Conservation (phyloP, 1,139 yeast genomes). For the Maudiozyma humilis region DNA sequence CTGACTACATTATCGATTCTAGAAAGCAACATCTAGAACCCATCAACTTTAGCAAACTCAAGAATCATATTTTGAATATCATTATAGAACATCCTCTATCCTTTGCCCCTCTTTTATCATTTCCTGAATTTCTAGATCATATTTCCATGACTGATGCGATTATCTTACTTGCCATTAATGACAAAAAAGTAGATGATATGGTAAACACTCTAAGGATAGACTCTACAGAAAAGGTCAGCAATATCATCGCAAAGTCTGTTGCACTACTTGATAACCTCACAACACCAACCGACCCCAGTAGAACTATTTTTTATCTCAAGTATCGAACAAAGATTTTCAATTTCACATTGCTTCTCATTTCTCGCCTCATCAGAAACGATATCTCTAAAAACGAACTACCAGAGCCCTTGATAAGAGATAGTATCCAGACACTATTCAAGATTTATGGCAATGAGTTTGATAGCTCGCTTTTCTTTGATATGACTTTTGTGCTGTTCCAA, state of each 20-base stretch:
- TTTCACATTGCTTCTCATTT: constrained; percentile 18
- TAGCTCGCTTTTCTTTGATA: constrained; percentile 19
- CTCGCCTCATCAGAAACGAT: constrained; percentile 5
- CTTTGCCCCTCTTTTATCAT: constrained; percentile 25
- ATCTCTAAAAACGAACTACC: not conserved
- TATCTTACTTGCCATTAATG: constrained; percentile 31
- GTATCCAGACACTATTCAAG: constrained; percentile 6
- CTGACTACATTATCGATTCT: constrained; percentile 8
- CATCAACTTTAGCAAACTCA: constrained; percentile 6
- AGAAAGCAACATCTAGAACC: not conserved
- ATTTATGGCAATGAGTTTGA: constrained; percentile 28
- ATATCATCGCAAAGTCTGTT: constrained; percentile 5
- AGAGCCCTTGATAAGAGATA: not conserved
- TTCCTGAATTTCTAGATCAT: constrained; percentile 1
- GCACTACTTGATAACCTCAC: constrained; percentile 9
- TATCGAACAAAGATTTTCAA: constrained; percentile 24
- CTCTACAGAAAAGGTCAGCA: constrained; percentile 9
- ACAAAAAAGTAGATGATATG: constrained; percentile 15
- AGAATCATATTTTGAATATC: too few species aligned
- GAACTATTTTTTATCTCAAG: constrained; percentile 26
- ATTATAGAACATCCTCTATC: constrained; percentile 26
- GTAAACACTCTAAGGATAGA: constrained; percentile 10
- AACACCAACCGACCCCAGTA: constrained; percentile 11
- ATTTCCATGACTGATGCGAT: constrained; percentile 25
- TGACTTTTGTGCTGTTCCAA: constrained; percentile 15